phyloP scores from a whole-genome alignment of 2,329 filamentous ascomycete species.

The Pseudogymnoascus sp. region DNA sequence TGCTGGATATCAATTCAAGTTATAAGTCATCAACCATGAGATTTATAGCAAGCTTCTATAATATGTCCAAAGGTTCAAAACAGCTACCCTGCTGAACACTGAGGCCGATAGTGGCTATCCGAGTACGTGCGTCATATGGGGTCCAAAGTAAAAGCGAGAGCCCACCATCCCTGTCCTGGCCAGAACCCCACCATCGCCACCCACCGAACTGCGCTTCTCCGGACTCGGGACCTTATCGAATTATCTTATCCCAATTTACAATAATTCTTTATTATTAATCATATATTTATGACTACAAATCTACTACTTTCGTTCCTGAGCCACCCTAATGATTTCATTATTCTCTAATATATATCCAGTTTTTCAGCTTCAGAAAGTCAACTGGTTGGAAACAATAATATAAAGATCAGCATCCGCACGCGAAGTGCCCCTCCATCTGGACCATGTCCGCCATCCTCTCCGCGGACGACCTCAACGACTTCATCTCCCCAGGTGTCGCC shows the following conservation, averaged over 20 bases:
- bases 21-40: background rate
- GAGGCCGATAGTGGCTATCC: background rate
- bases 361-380: background rate
- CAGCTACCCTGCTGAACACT: background rate
- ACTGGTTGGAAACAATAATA: background rate
- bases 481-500: conserved; percentile 93
- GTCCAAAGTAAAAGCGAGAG: background rate
- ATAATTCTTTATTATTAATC: conserved; percentile 3
- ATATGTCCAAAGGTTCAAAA: background rate
- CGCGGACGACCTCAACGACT: conserved; percentile 95
- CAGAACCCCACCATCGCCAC: conserved; percentile 7
- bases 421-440: conserved; percentile 12
- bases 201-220: conserved; percentile 1
- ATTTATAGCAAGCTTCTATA: background rate
- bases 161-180: conserved; percentile 2
- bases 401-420: background rate
- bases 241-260: conserved; percentile 8
- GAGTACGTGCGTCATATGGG: background rate
- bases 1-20: background rate
- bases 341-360: background rate
- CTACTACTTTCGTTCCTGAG: background rate
- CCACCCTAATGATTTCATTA: conserved; percentile 5
- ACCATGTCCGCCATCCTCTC: conserved; percentile 96
- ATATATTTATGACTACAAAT: conserved; percentile 7
- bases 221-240: conserved; percentile 7